These are phyloP conservation scores for Phellinidium pouzarii DNA, from an alignment of 1,284 basidiomycete genomes.

Conservation along the genomic window DNA sequence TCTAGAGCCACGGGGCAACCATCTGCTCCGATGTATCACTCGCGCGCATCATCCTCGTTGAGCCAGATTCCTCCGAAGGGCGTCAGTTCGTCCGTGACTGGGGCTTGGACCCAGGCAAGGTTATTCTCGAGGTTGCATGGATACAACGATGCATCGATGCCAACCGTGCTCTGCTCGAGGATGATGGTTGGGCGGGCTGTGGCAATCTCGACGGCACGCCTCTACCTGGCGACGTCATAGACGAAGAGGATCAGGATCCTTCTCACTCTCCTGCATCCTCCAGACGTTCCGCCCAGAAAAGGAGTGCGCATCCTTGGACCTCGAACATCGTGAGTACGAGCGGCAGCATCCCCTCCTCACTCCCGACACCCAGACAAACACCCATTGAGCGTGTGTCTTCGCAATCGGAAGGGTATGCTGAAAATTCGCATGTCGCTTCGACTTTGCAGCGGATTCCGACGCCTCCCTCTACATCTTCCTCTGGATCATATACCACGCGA, in stretches of 20 bases:
- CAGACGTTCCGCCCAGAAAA: background rate
- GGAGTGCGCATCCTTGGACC: background rate
- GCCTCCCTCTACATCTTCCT: background rate
- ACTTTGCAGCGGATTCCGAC: constrained; percentile 2
- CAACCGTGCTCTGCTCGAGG: constrained; percentile 35
- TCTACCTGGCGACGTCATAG: constrained; percentile 28
- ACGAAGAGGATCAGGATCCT: constrained; percentile 19
- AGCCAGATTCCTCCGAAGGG: constrained; percentile 44
- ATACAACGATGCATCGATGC: constrained; percentile 34
- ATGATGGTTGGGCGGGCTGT: constrained; percentile 52
- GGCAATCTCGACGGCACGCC: constrained; percentile 39
- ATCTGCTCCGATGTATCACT: constrained; percentile 40
- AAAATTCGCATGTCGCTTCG: background rate
- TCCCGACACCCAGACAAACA: constrained; percentile 8
- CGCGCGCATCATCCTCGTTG: constrained; percentile 51
- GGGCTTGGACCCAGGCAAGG: constrained; percentile 42
- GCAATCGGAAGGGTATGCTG: background rate
- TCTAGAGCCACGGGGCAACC: constrained; percentile 45
- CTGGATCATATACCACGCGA: background rate
- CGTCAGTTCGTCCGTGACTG: constrained; percentile 49
- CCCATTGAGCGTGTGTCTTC: background rate
- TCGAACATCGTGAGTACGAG: background rate
- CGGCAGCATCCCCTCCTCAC: background rate
- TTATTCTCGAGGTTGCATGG: constrained; percentile 42
- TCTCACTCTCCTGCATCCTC: background rate